phyloP scores from a whole-genome alignment of 2,329 filamentous ascomycete genomes.

The Sporothrix pseudoabietina region DNA sequence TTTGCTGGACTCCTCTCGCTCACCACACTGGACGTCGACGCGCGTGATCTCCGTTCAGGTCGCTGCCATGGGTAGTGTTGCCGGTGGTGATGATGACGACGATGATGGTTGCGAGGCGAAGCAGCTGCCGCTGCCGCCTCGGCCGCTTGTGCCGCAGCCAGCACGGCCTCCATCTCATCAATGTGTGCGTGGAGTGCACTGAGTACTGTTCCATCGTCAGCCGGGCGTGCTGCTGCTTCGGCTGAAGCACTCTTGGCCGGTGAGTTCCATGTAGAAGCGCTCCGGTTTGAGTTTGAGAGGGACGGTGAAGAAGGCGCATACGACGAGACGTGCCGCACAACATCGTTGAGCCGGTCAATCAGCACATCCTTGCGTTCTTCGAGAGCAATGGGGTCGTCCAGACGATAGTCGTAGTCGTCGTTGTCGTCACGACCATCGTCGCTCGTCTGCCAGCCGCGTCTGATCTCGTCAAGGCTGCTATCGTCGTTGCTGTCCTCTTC shows the following conservation, averaged over 20 bases:
- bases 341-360: conserved; percentile 47
- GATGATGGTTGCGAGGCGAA: conserved; percentile 9
- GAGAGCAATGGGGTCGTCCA: conserved; percentile 37
- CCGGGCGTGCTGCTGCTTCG: not conserved
- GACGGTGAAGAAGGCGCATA: conserved; percentile 35
- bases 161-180: conserved; percentile 47
- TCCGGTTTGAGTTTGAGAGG: conserved; percentile 33
- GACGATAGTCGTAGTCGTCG: conserved; percentile 8
- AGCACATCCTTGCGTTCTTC: conserved; percentile 50
- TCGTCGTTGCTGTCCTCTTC: conserved; percentile 1
- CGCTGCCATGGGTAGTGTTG: conserved; percentile 31
- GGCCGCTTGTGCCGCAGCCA: conserved; percentile 33
- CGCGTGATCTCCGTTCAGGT: conserved; percentile 28
- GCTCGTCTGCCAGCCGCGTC: conserved; percentile 5
- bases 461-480: not conserved
- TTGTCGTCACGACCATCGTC: conserved; percentile 23
- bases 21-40: conserved; percentile 30
- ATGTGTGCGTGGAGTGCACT: conserved; percentile 47
- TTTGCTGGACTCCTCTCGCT: conserved; percentile 2
- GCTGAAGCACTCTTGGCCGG: conserved; percentile 17
- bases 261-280: conserved; percentile 23
- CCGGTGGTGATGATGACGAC: conserved; percentile 24
- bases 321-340: conserved; percentile 45
- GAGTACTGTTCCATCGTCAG: conserved; percentile 34
- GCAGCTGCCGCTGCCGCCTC: conserved; percentile 22